Percentiles rank a stretch among this genome's conserved stretches.
These are phyloP conservation scores for Babesia caballi DNA, from an alignment of 169 alveolate species.

Conservation along the genomic window DNA sequence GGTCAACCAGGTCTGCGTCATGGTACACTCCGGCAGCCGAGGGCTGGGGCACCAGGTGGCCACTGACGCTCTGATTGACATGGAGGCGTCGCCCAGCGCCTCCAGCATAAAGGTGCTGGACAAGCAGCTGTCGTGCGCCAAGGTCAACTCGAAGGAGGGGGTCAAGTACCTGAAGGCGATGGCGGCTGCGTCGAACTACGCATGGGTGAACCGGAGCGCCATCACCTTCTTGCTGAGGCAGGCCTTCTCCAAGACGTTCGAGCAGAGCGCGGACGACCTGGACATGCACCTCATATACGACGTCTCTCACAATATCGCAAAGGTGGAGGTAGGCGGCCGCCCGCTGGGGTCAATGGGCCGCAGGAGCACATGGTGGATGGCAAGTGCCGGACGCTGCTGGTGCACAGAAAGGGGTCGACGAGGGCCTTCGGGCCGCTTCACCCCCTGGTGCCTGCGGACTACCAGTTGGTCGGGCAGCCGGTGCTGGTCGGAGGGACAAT, in stretches of 20 bases:
- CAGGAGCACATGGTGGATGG: slow-evolving; percentile 80
- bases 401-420: slow-evolving; percentile 87
- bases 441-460: slow-evolving; percentile 83
- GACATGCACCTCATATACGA: slow-evolving; percentile 90
- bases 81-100: slow-evolving; percentile 75
- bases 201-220: slow-evolving; percentile 86
- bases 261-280: slow-evolving; percentile 83
- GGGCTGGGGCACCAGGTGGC: slow-evolving; percentile 88
- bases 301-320: slow-evolving; percentile 88
- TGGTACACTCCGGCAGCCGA: slow-evolving; percentile 87
- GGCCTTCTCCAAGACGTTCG: slow-evolving; percentile 72
- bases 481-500: slow-evolving; percentile 88
- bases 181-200: slow-evolving; percentile 89
- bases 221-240: slow-evolving; percentile 69
- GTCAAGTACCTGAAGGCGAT: slow-evolving; percentile 81
- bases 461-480: slow-evolving; percentile 85
- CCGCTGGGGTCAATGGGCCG: neutral
- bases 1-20: slow-evolving; percentile 79
- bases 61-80: slow-evolving; percentile 84
- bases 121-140: slow-evolving; percentile 86
- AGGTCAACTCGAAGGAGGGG: slow-evolving; percentile 79
- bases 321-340: slow-evolving; percentile 71
- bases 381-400: slow-evolving; percentile 69
- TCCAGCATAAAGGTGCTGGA: slow-evolving; percentile 73
- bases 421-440: slow-evolving; percentile 89